A percentile compares a stretch with the other conserved stretches of the same genome.
Conservation (phyloP, 1,284 basidiomycete genomes). For the Cystobasidiaceae sp. region DNA sequence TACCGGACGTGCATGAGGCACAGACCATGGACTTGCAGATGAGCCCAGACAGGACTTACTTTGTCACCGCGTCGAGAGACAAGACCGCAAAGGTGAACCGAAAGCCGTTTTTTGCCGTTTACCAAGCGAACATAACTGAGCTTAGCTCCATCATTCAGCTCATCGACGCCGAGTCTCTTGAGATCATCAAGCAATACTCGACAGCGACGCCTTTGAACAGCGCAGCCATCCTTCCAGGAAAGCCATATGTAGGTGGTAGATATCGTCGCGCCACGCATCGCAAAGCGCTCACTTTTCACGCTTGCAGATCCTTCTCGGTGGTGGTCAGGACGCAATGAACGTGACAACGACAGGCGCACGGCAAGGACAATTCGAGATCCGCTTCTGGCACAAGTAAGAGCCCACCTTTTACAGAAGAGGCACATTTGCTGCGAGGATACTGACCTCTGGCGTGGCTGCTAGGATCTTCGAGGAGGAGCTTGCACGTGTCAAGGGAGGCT, state of each 20-base stretch:
- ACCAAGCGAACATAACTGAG: background rate
- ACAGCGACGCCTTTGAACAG: slow-evolving; percentile 96
- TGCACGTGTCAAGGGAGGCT: slow-evolving; percentile 89
- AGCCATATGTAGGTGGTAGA: slow-evolving; percentile 77
- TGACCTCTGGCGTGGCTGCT: background rate
- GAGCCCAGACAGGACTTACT: slow-evolving; percentile 84
- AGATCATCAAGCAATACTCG: slow-evolving; percentile 85
- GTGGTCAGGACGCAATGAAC: slow-evolving; percentile 96
- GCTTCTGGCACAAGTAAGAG: slow-evolving; percentile 90
- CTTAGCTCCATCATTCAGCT: slow-evolving; percentile 54
- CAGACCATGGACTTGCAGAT: slow-evolving; percentile 88
- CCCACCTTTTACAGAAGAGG: too few species aligned
- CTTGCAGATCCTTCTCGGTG: slow-evolving; percentile 73
- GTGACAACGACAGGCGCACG: slow-evolving; percentile 91
- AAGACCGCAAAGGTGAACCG: slow-evolving; percentile 84
- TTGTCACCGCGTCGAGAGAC: slow-evolving; percentile 94
- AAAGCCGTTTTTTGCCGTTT: background rate
- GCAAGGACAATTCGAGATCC: slow-evolving; percentile 95
- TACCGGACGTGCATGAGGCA: slow-evolving; percentile 75
- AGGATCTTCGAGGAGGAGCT: slow-evolving; percentile 92
- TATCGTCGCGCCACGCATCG: too few species aligned
- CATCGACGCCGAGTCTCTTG: slow-evolving; percentile 81
- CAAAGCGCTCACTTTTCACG: background rate
- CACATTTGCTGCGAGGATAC: background rate
- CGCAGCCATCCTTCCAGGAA: slow-evolving; percentile 70